A percentile compares a stretch with the other conserved stretches of the same genome.
These are phyloP conservation scores for Arthrobotrys sphaeroides DNA, from an alignment of 2,329 filamentous ascomycete genomes.

Conservation along the genomic window DNA sequence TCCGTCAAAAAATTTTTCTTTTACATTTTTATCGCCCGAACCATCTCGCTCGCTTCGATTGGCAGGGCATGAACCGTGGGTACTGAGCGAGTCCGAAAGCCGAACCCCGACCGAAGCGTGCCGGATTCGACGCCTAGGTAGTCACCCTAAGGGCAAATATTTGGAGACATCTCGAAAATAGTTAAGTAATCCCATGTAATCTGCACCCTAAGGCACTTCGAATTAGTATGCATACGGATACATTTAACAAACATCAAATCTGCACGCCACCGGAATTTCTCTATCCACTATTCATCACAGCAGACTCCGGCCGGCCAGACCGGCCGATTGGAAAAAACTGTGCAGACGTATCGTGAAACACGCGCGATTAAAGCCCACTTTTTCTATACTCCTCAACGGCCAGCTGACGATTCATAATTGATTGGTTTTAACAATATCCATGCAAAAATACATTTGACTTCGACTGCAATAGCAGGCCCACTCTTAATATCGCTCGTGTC, in stretches of 20 bases:
- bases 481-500: constrained; percentile 26
- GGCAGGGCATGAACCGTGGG: background rate
- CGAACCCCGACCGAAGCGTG: constrained; percentile 1
- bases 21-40: constrained; percentile 10
- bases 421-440: constrained; percentile 34
- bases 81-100: constrained; percentile 20
- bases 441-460: background rate
- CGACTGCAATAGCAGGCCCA: background rate
- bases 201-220: background rate
- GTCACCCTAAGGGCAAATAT: background rate
- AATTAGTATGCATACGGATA: background rate
- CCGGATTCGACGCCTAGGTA: constrained; percentile 14
- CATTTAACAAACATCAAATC: background rate
- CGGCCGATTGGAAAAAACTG: background rate
- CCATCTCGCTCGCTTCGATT: background rate
- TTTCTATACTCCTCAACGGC: constrained; percentile 7
- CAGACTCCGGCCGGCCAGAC: constrained; percentile 19
- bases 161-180: background rate
- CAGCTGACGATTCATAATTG: background rate
- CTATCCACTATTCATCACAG: background rate
- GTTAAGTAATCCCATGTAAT: background rate
- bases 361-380: constrained; percentile 19
- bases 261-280: constrained; percentile 9
- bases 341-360: constrained; percentile 30
- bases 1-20: constrained; percentile 5